Evolutionary conservation across 805 yeast genomes (phyloP).

Genomic region (Nakazawaea ishiwadae): DNA sequence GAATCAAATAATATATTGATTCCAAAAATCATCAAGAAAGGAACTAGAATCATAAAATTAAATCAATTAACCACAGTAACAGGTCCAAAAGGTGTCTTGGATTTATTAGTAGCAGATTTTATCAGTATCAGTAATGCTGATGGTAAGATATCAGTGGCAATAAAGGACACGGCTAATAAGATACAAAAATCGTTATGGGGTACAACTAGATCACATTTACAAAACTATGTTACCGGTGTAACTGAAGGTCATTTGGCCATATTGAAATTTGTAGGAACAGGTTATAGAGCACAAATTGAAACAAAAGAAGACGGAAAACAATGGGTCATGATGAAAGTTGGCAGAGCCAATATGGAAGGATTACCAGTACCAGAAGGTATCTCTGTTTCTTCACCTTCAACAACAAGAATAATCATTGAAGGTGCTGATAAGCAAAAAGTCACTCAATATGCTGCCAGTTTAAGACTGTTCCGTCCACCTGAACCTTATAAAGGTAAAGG

Average conservation of each 20-base stretch:
- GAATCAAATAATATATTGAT: slow-evolving; percentile 42
- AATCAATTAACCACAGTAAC: slow-evolving; percentile 54
- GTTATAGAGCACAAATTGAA: slow-evolving; percentile 85
- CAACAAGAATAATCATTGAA: slow-evolving; percentile 79
- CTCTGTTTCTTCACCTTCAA: slow-evolving; percentile 72
- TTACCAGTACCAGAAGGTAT: slow-evolving; percentile 74
- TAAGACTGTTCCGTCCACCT: slow-evolving; percentile 87
- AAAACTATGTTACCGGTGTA: slow-evolving; percentile 81
- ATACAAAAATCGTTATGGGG: slow-evolving; percentile 94
- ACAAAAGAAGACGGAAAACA: slow-evolving; percentile 43
- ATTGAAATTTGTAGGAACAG: slow-evolving; percentile 90
- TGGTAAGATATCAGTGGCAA: slow-evolving; percentile 45
- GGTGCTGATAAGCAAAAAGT: slow-evolving; percentile 88
- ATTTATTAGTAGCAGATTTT: slow-evolving; percentile 69
- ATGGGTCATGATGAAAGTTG: slow-evolving; percentile 75
- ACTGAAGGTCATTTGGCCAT: slow-evolving; percentile 90
- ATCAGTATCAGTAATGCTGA: slow-evolving; percentile 38
- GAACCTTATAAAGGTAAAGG: slow-evolving; percentile 99
- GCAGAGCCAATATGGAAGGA: slow-evolving; percentile 78
- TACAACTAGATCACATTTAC: slow-evolving; percentile 73
- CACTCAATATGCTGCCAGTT: slow-evolving; percentile 79
- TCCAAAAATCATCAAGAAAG: slow-evolving; percentile 63
- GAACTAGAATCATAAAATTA: slow-evolving; percentile 52
- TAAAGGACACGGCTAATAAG: slow-evolving; percentile 51
- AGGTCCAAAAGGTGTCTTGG: slow-evolving; percentile 77